These are phyloP conservation scores for Sisymbrium irio DNA, from an alignment of 345 rosid species.

Conservation along the genomic window DNA sequence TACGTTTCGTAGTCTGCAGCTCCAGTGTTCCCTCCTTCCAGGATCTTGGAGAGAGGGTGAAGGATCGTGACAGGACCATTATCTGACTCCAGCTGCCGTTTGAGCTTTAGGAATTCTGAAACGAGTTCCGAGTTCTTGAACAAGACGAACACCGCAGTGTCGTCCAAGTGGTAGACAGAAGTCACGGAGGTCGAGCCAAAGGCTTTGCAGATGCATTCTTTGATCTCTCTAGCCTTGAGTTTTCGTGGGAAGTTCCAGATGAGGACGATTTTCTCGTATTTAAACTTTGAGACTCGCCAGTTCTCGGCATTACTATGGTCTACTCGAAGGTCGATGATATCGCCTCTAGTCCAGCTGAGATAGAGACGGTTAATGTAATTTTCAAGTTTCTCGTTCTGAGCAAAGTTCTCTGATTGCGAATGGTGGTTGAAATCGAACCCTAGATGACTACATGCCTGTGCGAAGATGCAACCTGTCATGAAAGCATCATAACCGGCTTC, in stretches of 20 bases:
- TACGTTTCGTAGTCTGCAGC: constrained; percentile 82
- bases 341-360: constrained; percentile 80
- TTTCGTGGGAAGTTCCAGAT: constrained; percentile 73
- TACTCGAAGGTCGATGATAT: constrained; percentile 58
- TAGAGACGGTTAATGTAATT: constrained; percentile 69
- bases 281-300: constrained; percentile 33
- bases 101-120: constrained; percentile 59
- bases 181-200: constrained; percentile 59
- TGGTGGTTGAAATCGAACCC: constrained; percentile 62
- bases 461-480: constrained; percentile 95
- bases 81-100: constrained; percentile 56
- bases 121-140: constrained; percentile 59
- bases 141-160: constrained; percentile 72
- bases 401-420: constrained; percentile 44
- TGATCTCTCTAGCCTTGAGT: constrained; percentile 61
- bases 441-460: constrained; percentile 75
- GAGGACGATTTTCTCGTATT: constrained; percentile 56
- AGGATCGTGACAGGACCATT: constrained; percentile 54
- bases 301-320: constrained; percentile 47
- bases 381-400: constrained; percentile 50
- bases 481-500: constrained; percentile 99
- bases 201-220: constrained; percentile 65
- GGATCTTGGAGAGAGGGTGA: constrained; percentile 74
- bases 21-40: constrained; percentile 68
- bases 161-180: constrained; percentile 60